Evolutionary conservation across 1,284 basidiomycete species (phyloP).

Genomic region (Malassezia dermatis): DNA sequence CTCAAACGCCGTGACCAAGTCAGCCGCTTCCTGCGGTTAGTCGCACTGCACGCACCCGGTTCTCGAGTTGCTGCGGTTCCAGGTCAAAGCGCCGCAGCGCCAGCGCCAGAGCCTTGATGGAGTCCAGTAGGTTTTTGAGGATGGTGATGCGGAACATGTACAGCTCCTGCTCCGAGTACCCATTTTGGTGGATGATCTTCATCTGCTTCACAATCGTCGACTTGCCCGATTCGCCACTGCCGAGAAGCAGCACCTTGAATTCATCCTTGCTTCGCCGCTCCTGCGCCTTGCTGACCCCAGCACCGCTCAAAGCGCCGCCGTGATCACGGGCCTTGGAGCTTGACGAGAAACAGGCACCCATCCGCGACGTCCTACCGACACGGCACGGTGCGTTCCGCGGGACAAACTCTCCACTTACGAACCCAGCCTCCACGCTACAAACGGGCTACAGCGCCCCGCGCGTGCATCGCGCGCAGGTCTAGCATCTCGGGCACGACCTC

Average conservation of each 20-base stretch:
- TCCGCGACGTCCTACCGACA: background rate
- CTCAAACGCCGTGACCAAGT: constrained; percentile 51
- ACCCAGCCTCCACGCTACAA: background rate
- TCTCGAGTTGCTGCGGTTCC: constrained; percentile 66
- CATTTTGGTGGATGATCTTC: constrained; percentile 97
- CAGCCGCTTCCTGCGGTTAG: constrained; percentile 51
- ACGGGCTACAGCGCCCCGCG: constrained; percentile 21
- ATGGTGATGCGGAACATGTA: constrained; percentile 68
- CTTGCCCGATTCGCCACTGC: constrained; percentile 78
- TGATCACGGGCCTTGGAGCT: constrained; percentile 57
- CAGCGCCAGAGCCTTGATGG: constrained; percentile 73
- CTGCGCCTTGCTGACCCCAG: constrained; percentile 54
- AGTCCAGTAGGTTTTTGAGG: constrained; percentile 49
- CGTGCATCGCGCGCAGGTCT: constrained; percentile 54
- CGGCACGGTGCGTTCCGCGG: background rate
- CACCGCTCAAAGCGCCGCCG: constrained; percentile 39
- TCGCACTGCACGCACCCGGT: constrained; percentile 54
- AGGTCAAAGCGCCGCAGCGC: constrained; percentile 83
- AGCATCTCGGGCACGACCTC: constrained; percentile 74
- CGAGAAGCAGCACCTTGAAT: constrained; percentile 85
- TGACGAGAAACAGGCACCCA: constrained; percentile 47
- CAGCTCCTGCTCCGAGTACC: constrained; percentile 72
- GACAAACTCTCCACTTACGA: constrained; percentile 7
- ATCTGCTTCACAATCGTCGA: constrained; percentile 96
- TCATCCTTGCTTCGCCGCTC: constrained; percentile 65